Conservation (phyloP, 2,329 filamentous ascomycete genomes). For the Arthrobotrys sinensis region DNA sequence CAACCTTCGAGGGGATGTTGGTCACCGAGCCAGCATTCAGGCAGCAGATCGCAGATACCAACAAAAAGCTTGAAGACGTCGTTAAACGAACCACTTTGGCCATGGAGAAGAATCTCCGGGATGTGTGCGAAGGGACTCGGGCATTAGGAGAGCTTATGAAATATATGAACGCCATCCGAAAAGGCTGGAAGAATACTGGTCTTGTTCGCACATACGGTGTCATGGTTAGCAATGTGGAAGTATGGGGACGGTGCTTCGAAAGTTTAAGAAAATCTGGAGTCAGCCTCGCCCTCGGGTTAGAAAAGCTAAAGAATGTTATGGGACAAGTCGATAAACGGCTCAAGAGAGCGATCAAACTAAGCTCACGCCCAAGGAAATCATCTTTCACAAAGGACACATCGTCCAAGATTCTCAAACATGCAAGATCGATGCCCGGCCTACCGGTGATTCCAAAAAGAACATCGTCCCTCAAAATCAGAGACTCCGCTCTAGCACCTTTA, state of each 20-base stretch:
- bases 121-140: conserved; percentile 82
- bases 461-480: conserved; percentile 55
- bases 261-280: conserved; percentile 82
- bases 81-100: conserved; percentile 82
- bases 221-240: conserved; percentile 93
- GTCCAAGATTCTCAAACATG: conserved; percentile 46
- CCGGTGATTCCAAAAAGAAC: conserved; percentile 56
- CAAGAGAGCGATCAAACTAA: conserved; percentile 78
- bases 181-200: conserved; percentile 75
- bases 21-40: conserved; percentile 84
- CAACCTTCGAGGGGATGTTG: conserved; percentile 88
- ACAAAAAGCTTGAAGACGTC: conserved; percentile 91
- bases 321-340: conserved; percentile 89
- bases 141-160: conserved; percentile 82
- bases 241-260: conserved; percentile 86
- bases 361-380: conserved; percentile 8
- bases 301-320: conserved; percentile 82
- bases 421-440: conserved; percentile 52
- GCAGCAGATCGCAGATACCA: conserved; percentile 84
- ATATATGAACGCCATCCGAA: conserved; percentile 79
- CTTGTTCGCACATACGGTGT: conserved; percentile 83
- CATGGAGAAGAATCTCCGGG: conserved; percentile 83
- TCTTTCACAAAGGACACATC: conserved; percentile 33
- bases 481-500: conserved; percentile 57
- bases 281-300: conserved; percentile 78